phyloP scores from a whole-genome alignment of 2,329 filamentous ascomycete genomes.

The Pseudogymnoascus sp. region DNA sequence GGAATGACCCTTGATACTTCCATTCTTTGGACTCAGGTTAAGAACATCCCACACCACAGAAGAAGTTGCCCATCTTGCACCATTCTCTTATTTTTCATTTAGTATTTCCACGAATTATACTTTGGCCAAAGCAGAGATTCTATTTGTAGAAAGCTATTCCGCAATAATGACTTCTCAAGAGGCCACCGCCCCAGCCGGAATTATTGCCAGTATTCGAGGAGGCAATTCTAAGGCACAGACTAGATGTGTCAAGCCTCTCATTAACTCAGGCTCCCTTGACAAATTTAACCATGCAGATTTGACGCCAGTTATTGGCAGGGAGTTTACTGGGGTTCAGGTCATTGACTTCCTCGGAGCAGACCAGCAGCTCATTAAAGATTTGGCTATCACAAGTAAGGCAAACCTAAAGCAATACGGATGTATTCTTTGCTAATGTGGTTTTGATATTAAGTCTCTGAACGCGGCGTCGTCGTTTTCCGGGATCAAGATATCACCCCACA shows the following conservation, averaged over 20 bases:
- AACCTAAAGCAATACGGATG: background rate
- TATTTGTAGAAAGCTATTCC: background rate
- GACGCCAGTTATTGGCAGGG: conserved; percentile 37
- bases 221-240: conserved; percentile 11
- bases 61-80: background rate
- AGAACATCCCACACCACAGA: background rate
- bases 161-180: background rate
- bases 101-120: background rate
- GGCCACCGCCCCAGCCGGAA: background rate
- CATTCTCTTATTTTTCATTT: background rate
- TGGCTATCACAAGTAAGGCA: conserved; percentile 38
- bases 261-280: conserved; percentile 22
- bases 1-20: background rate
- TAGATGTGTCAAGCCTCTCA: conserved; percentile 17
- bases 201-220: background rate
- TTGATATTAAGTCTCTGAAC: conserved; percentile 32
- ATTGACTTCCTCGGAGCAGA: conserved; percentile 52
- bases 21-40: background rate
- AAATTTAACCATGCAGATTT: conserved; percentile 17
- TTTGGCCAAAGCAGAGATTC: background rate
- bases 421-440: background rate
- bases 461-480: conserved; percentile 43
- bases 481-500: conserved; percentile 38
- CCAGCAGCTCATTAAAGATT: conserved; percentile 47
- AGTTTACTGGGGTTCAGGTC: conserved; percentile 49